phyloP scores from a whole-genome alignment of 225 moss, liverwort and hornwort genomes.

The Thuidium tamariscinum region DNA sequence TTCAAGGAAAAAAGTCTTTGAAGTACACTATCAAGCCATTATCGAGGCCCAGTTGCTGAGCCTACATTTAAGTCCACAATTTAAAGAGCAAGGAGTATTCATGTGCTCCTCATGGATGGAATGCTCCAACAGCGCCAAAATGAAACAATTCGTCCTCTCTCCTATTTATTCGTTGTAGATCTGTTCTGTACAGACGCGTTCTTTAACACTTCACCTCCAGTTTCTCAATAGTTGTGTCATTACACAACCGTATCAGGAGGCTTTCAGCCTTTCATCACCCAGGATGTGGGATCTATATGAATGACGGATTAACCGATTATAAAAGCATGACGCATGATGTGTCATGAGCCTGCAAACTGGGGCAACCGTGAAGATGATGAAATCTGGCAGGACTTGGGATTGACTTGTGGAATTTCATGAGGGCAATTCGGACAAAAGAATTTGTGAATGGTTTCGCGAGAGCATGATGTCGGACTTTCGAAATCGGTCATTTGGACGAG shows the following conservation, averaged over 20 bases:
- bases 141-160: background rate
- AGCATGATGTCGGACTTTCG: background rate
- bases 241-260: background rate
- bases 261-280: background rate
- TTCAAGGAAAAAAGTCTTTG: background rate
- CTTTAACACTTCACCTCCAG: background rate
- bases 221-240: slow-evolving; percentile 7
- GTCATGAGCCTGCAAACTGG: background rate
- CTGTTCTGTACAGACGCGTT: slow-evolving; percentile 15
- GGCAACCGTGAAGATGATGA: background rate
- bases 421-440: background rate
- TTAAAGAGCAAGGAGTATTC: background rate
- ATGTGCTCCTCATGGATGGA: background rate
- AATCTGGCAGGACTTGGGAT: background rate
- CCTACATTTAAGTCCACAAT: background rate
- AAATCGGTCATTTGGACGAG: background rate
- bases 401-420: background rate
- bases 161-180: background rate
- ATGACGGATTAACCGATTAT: background rate
- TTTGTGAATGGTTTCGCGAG: background rate
- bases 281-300: background rate
- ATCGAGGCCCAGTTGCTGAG: background rate
- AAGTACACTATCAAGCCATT: background rate
- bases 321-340: background rate
- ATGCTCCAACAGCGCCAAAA: background rate